Base-by-base conservation (phyloP, 768 basidiomycete genomes). In the Pleurotus tuber-regium region DNA sequence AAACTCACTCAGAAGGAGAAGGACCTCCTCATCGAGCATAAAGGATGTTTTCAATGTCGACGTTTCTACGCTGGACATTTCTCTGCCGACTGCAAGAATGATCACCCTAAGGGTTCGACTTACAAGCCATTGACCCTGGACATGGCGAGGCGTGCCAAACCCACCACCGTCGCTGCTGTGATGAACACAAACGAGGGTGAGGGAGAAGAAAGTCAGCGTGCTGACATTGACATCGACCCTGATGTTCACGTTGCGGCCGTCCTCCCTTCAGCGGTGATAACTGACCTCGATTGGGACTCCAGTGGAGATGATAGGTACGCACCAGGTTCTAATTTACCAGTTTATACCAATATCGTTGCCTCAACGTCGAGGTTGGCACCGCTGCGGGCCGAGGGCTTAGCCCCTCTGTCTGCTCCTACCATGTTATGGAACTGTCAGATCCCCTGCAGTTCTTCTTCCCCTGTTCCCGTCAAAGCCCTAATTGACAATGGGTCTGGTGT, bases 41-140 rank as follows among this genome's bases (percentile, higher is more conserved):
- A 53, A 2, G 62, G 67, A 0, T 69, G 69, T 28, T 50, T 59
- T 46, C 61, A 66, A 16, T 69, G 67, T 29, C 46, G 58, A 0
- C 24, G 31, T 4, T 41, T 57, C 14, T 57, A 51, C 4, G 28
- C 53, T 0, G 47, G 52, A 1, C 66, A 67, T 40, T 18, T 14
- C 2, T 47, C 54, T 0, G 8, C 10, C 1, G 42, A 28, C 44
- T 69, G 68, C 41, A 53, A 52, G 0, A 55, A 59, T 1, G 58
- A 54, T 1, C 66, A 60, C 43, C 65, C 64, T 0, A 26, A 56
- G 8, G 42, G 36, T 0, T 26, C 43, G 0, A 53, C 28, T 0
- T 68, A 68, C 43, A 55, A 46, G 23, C 53, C 47, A 0, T 18
- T 57, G 14, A 64, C 54, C 5, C 24, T 21, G 5, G 46, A 33